Percentiles rank a stretch among this genome's conserved stretches.
phyloP scores from a whole-genome alignment of 345 rosid species.

The Brassica cretica region DNA sequence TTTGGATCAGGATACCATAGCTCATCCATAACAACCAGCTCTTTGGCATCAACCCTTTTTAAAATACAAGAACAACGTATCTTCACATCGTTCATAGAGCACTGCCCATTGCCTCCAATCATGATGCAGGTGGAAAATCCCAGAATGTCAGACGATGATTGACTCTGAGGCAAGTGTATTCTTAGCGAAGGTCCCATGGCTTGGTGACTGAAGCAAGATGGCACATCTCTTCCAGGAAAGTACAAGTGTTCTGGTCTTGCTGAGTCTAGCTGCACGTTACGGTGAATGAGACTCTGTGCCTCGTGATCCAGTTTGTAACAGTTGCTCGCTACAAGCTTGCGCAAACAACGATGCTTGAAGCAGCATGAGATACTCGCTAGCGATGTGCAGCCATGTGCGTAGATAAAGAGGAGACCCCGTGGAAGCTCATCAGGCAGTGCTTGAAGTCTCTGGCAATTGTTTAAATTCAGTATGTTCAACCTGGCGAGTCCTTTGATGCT shows the following conservation, averaged over 20 bases:
- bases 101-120: constrained; percentile 29
- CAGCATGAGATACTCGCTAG: constrained; percentile 33
- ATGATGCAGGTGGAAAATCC: constrained; percentile 35
- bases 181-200: constrained; percentile 23
- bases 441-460: constrained; percentile 38
- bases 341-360: constrained; percentile 22
- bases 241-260: constrained; percentile 28
- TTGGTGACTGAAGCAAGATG: constrained; percentile 27
- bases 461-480: constrained; percentile 18
- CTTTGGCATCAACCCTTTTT: background rate
- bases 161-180: constrained; percentile 29
- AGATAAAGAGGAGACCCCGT: background rate
- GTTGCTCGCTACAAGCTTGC: constrained; percentile 35
- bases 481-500: constrained; percentile 35
- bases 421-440: constrained; percentile 43
- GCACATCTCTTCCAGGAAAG: constrained; percentile 36
- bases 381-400: constrained; percentile 31
- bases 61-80: constrained; percentile 28
- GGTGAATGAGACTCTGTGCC: constrained; percentile 28
- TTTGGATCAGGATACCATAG: constrained; percentile 39
- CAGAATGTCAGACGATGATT: constrained; percentile 10
- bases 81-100: constrained; percentile 25
- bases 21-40: constrained; percentile 34
- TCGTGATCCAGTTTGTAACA: constrained; percentile 36
- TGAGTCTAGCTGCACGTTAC: constrained; percentile 25